Conservation (phyloP, 805 yeast genomes). For the Brettanomyces anomalus region DNA sequence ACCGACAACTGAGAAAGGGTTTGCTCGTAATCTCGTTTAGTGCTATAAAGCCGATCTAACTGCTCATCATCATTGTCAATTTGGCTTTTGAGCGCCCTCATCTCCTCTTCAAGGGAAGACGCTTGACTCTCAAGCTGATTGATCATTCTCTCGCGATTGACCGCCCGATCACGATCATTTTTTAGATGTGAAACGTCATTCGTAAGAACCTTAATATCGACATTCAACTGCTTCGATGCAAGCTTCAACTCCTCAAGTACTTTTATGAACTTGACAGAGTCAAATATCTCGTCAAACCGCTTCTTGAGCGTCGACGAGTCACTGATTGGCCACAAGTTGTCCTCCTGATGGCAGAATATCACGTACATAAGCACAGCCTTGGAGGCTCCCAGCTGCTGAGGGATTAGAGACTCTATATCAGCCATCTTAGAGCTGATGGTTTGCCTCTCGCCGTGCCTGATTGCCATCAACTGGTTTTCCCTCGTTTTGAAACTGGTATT, state of each 20-base stretch:
- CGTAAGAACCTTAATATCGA: conserved; percentile 66
- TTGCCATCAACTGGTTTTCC: conserved; percentile 76
- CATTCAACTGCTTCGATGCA: conserved; percentile 67
- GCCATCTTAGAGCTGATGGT: conserved; percentile 74
- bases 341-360: conserved; percentile 96
- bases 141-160: conserved; percentile 41
- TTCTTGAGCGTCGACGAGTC: conserved; percentile 87
- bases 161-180: conserved; percentile 67
- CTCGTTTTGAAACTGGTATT: conserved; percentile 72
- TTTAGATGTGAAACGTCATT: conserved; percentile 72
- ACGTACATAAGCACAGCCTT: conserved; percentile 84
- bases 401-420: conserved; percentile 77
- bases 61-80: conserved; percentile 47
- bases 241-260: conserved; percentile 73
- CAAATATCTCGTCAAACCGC: conserved; percentile 93
- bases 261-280: conserved; percentile 87
- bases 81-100: conserved; percentile 37
- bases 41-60: conserved; percentile 55
- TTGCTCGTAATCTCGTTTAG: conserved; percentile 76
- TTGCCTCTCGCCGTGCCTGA: conserved; percentile 57
- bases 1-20: conserved; percentile 56
- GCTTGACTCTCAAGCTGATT: conserved; percentile 34
- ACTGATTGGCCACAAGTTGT: conserved; percentile 89
- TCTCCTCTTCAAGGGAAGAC: conserved; percentile 36
- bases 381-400: conserved; percentile 79